phyloP scores from a whole-genome alignment of 2,329 filamentous ascomycete genomes.

The Sclerotinia subarctica region DNA sequence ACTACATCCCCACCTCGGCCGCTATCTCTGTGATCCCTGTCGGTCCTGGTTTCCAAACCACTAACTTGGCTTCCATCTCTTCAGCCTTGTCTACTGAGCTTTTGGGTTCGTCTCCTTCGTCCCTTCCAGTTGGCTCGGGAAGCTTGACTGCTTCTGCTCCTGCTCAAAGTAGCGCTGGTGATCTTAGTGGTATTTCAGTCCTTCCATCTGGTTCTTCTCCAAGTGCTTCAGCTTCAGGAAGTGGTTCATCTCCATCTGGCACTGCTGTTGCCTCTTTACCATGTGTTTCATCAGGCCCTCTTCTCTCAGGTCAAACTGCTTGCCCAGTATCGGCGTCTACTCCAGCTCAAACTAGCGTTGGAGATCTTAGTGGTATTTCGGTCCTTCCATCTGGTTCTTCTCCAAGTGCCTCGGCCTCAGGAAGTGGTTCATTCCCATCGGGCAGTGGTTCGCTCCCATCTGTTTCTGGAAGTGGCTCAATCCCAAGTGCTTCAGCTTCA shows the following conservation, averaged over 20 bases:
- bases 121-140: not conserved
- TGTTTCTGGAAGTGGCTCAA: not conserved
- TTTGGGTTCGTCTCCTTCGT: not conserved
- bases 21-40: not conserved
- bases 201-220: not conserved
- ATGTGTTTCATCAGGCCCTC: not conserved
- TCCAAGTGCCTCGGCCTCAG: not conserved
- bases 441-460: not conserved
- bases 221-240: not conserved
- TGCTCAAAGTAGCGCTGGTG: not conserved
- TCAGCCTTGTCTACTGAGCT: not conserved
- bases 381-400: not conserved
- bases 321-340: not conserved
- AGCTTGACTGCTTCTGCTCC: not conserved
- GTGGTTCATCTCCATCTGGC: not conserved
- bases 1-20: not conserved
- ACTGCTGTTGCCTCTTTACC: not conserved
- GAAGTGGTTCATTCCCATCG: not conserved
- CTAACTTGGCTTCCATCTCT: conserved; percentile 8
- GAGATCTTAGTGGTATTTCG: not conserved
- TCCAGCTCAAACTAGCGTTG: not conserved
- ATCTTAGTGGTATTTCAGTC: not conserved
- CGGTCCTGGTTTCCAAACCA: not conserved
- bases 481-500: not conserved
- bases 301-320: not conserved